Evolutionary conservation across 768 basidiomycete genomes (phyloP), one percentile per base, ranked within the genome.

Genomic region (Collybia nuda): DNA sequence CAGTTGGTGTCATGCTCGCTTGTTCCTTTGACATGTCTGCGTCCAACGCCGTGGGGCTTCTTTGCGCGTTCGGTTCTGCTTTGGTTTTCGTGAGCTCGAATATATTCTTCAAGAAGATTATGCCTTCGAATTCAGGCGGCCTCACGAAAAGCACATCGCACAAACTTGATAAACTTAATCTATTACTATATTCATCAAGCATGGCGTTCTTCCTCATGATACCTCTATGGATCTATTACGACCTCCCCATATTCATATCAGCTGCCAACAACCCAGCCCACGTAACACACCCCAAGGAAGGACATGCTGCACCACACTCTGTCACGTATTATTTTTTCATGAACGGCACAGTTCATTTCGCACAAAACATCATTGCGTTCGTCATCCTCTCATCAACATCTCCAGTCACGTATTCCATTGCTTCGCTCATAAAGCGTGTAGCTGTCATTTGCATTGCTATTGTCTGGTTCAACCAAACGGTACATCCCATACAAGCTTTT

Each of bases 61-160:
- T 97, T 22, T 97, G 91, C 67, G 96, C 97, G 2, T 94, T 99
- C 62, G 96, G 96, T 14, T 97, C 94, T 9, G 97, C 97, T 24
- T 71, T 99, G 51, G 86, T 99, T 56, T 98, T 99, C 66, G 97
- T 99, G 55, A 89, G 88, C 58, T 95, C 93, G 56, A 99, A 99
- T 70, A 98, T 99, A 60, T 97, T 95, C 68, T 98, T 96, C 81
- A 99, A 99, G 73, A 98, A 96, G 75, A 86, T 98, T 55, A 88
- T 99, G 81, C 97, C 97, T 2, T 76, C 80, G 6, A 77, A 77
- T 46, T 62, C 70, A 4, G 71, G 74, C 18, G 70, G 72, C 26
- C 57, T 70, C 17, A 60, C 72, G 5, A 61, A 62, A 47, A 62
- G 62, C 51, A 68, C 75, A 1, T 69, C 80, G 3, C 88, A 88